A percentile compares a stretch with the other conserved stretches of the same genome.
phyloP scores from a whole-genome alignment of 495 filamentous ascomycete species.

The Tuber microsphaerosporum region DNA sequence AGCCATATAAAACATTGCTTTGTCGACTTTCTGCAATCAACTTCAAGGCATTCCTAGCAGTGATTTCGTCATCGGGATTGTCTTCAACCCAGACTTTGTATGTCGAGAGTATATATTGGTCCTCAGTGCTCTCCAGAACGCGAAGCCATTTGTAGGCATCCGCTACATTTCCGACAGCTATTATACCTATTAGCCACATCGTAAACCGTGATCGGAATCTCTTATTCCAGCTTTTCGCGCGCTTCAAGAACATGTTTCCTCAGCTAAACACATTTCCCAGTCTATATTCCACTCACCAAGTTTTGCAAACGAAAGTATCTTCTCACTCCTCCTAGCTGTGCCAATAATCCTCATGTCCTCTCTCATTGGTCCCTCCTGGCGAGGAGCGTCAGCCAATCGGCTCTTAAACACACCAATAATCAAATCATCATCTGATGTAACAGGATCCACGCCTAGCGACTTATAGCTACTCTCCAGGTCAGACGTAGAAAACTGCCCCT shows the following conservation, averaged over 20 bases:
- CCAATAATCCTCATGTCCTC: conserved; percentile 34
- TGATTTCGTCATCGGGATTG: conserved; percentile 34
- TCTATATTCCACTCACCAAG: conserved; percentile 19
- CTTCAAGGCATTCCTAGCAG: conserved; percentile 36
- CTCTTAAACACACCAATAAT: conserved; percentile 39
- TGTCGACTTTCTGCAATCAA: conserved; percentile 36
- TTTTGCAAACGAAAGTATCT: conserved; percentile 14
- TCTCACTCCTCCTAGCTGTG: conserved; percentile 27
- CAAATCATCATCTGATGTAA: conserved; percentile 28
- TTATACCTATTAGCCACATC: neutral
- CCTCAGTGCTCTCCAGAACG: conserved; percentile 20
- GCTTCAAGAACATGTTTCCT: neutral
- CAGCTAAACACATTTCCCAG: conserved; percentile 12
- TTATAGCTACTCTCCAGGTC: conserved; percentile 27
- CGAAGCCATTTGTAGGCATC: conserved; percentile 35
- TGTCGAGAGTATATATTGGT: conserved; percentile 32
- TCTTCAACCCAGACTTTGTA: conserved; percentile 39
- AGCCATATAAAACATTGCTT: conserved; percentile 30
- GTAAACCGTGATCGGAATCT: neutral
- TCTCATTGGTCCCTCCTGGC: conserved; percentile 35
- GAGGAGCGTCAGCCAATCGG: conserved; percentile 32
- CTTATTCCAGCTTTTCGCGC: neutral
- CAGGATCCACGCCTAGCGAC: conserved; percentile 22
- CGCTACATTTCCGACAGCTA: conserved; percentile 33
- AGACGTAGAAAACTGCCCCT: conserved; percentile 34